Evolutionary conservation across 257 asterid genomes (phyloP).

Genomic region (Catharanthus roseus): DNA sequence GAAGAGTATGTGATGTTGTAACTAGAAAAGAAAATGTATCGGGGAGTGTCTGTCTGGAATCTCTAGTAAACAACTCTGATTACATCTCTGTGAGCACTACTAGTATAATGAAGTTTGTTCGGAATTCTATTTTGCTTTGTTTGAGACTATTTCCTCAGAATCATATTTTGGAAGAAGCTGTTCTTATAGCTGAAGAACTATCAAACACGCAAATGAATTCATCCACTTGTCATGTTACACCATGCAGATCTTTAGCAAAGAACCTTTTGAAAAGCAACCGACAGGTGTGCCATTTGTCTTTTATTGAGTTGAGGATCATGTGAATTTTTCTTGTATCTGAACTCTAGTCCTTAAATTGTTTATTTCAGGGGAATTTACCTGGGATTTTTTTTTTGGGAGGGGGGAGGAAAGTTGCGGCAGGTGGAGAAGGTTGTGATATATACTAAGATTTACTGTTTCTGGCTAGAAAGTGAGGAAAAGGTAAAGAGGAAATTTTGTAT

Average conservation of each 20-base stretch:
- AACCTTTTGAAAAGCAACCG: constrained; percentile 72
- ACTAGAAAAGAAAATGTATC: constrained; percentile 31
- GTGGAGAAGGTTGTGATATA: not conserved
- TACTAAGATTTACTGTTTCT: not conserved
- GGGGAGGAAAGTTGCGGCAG: no score
- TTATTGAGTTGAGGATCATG: constrained; percentile 14
- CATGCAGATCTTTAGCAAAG: constrained; percentile 89
- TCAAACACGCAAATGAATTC: constrained; percentile 59
- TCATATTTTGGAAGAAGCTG: constrained; percentile 82
- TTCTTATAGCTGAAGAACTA: constrained; percentile 90
- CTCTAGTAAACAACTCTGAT: constrained; percentile 46
- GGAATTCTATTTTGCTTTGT: constrained; percentile 77
- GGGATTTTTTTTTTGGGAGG: no score
- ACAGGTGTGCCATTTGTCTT: constrained; percentile 48
- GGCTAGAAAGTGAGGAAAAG: no score
- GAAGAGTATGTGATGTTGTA: constrained; percentile 40
- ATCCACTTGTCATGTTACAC: constrained; percentile 50
- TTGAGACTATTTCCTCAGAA: constrained; percentile 71
- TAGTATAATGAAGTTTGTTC: constrained; percentile 69
- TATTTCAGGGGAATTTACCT: no score
- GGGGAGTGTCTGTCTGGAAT: constrained; percentile 41
- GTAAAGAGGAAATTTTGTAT: no score
- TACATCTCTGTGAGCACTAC: constrained; percentile 57
- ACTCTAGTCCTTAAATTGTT: not conserved
- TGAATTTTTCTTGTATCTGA: not conserved